A percentile compares a stretch with the other conserved stretches of the same genome.
Conservation (phyloP, 495 filamentous ascomycete species). For the Lindgomyces ingoldianus region DNA sequence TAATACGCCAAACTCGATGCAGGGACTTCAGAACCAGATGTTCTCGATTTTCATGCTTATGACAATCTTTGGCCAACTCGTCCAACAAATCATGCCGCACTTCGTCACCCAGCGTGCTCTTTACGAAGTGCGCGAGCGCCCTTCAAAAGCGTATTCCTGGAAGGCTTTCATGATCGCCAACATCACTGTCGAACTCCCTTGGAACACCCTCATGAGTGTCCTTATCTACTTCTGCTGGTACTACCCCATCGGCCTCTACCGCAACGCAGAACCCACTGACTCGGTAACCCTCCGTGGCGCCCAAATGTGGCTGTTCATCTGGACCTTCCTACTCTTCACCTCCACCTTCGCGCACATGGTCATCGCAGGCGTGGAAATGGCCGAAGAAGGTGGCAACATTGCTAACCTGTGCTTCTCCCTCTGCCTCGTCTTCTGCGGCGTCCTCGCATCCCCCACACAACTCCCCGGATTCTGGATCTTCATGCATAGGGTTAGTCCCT, state of each 20-base stretch:
- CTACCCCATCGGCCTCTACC: conserved; percentile 48
- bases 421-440: conserved; percentile 58
- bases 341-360: conserved; percentile 67
- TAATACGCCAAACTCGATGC: conserved; percentile 64
- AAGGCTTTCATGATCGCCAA: conserved; percentile 53
- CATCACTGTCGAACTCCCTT: conserved; percentile 57
- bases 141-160: conserved; percentile 60
- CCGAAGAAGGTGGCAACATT: conserved; percentile 63
- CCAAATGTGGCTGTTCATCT: conserved; percentile 60
- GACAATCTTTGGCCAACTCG: conserved; percentile 53
- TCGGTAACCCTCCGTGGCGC: conserved; percentile 55
- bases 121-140: conserved; percentile 57
- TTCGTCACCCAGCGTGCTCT: conserved; percentile 57
- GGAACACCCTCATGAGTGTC: conserved; percentile 53
- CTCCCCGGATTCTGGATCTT: conserved; percentile 51
- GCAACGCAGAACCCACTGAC: conserved; percentile 52
- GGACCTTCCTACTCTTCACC: conserved; percentile 55
- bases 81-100: conserved; percentile 57
- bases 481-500: conserved; percentile 49
- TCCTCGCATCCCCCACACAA: conserved; percentile 40
- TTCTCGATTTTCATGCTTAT: conserved; percentile 58
- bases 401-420: conserved; percentile 65
- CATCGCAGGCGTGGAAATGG: conserved; percentile 63
- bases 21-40: conserved; percentile 74
- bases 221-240: conserved; percentile 58